Percentiles rank a stretch among this genome's conserved stretches.
Conservation (phyloP, 805 yeast species). For the Myxozyma neotropica region DNA sequence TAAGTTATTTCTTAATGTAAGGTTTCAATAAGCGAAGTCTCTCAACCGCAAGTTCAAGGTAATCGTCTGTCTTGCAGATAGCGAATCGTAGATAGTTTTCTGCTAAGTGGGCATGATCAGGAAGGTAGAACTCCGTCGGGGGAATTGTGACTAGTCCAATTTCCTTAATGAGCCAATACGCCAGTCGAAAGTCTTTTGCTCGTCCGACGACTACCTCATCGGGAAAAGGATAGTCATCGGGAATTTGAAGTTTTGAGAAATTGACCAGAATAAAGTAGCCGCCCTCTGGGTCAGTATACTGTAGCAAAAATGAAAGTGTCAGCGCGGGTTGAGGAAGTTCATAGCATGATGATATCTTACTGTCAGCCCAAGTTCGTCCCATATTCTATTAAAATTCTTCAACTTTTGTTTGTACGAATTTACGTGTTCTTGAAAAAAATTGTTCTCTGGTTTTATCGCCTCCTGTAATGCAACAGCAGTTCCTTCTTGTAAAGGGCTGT, state of each 20-base stretch:
- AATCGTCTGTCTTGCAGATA: conserved; percentile 87
- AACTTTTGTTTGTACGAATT: conserved; percentile 70
- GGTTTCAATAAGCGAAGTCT: conserved; percentile 71
- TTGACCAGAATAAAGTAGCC: conserved; percentile 91
- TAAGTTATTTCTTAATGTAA: conserved; percentile 48
- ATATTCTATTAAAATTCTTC: conserved; percentile 68
- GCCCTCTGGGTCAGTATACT: conserved; percentile 85
- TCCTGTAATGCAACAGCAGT: conserved; percentile 72
- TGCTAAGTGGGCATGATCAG: conserved; percentile 70
- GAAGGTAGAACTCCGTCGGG: conserved; percentile 88
- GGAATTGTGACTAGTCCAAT: conserved; percentile 96
- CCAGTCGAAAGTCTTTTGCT: conserved; percentile 84
- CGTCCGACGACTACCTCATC: conserved; percentile 58
- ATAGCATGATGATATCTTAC: background rate
- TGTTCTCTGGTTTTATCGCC: conserved; percentile 53
- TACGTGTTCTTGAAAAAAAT: conserved; percentile 73
- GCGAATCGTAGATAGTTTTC: conserved; percentile 91
- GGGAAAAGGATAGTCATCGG: conserved; percentile 71
- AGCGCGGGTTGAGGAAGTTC: background rate
- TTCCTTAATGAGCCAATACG: conserved; percentile 91
- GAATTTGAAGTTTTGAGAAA: conserved; percentile 78
- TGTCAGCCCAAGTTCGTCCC: conserved; percentile 85
- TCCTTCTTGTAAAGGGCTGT: conserved; percentile 92
- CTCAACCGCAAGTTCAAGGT: conserved; percentile 78
- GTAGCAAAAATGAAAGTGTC: background rate